These are phyloP conservation scores for Phlyctochytrium arcticum DNA, from an alignment of 192 early-diverging fungal genomes.

Conservation along the genomic window DNA sequence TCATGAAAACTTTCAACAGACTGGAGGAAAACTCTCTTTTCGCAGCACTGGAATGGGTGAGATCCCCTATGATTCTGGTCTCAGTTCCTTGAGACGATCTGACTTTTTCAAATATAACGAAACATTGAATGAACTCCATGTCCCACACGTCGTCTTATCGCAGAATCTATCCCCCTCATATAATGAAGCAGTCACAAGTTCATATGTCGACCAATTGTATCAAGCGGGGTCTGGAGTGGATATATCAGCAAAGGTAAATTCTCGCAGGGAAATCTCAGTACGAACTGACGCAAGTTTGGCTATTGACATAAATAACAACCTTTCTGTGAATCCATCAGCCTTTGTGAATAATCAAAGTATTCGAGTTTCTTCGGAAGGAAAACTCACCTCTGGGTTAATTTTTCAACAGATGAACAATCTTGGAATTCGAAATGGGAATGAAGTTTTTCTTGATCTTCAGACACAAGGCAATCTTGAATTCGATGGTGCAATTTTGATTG, in stretches of 20 bases:
- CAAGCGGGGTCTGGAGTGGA: background rate
- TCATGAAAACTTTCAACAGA: too few species aligned
- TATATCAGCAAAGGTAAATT: background rate
- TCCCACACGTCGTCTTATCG: background rate
- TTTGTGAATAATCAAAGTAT: background rate
- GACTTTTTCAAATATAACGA: conserved; percentile 2
- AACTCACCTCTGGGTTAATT: conserved; percentile 5
- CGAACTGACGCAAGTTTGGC: background rate
- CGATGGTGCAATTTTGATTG: too few species aligned
- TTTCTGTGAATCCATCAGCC: background rate
- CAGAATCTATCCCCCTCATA: background rate
- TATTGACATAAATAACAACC: background rate
- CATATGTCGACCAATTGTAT: background rate
- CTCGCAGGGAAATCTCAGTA: background rate
- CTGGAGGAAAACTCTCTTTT: too few species aligned
- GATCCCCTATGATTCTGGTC: too few species aligned
- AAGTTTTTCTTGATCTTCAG: background rate
- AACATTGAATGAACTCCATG: background rate
- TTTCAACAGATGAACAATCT: background rate
- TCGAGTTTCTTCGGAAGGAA: background rate
- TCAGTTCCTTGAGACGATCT: too few species aligned
- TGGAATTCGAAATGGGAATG: background rate
- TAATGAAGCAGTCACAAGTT: conserved; percentile 1
- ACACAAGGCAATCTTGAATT: background rate
- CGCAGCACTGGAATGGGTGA: too few species aligned